Base-by-base conservation (phyloP, 208 protist species). In the Leishmania tarentolae region DNA sequence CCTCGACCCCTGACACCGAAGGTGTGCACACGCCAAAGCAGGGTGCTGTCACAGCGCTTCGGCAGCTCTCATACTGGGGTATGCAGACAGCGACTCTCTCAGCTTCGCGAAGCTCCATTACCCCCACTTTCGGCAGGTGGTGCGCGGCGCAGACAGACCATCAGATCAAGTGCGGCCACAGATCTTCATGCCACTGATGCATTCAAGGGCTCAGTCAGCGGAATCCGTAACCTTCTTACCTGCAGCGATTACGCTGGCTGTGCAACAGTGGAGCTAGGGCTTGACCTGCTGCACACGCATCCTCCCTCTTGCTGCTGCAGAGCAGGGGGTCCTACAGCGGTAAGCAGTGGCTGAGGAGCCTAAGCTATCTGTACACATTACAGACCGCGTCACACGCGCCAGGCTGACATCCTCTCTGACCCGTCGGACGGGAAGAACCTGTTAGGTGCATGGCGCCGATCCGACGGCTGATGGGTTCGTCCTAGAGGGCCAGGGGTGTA, bases 91-190 rank as follows among this genome's bases (percentile, higher is more conserved):
- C 28, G n/a, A 63, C 57, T 63, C 57, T 31, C 24, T n/a, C 57
- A 21, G n/a, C 42, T 40, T 31, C 13, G 75, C 24, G 24, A 56
- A 35, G 63, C 59, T 19, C 42, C 59, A n/a, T 52, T 37, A 40
- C 44, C 9, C 44, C 9, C 44, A 28, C 40, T 56, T 31, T 47
- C 28, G 57, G 6, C 28, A 63, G 57, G n/a, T 63, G 57, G 57
- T 31, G 57, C 57, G n/a, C 57, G n/a, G 28, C 57, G n/a, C 57
- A 63, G 57, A 63, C 57, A 63, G 57, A 63, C 57, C 57, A 63
- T 63, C 57, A 63, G 31, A 28, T 35, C 57, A 63, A 28, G 57
- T 17, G 28, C 13, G 28, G 28, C 57, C 28, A 28, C 28, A 9
- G 28, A 31, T 21, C 9, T 63, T 9, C n/a, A 31, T 5, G 57